Evolutionary conservation across 2,329 filamentous ascomycete species (phyloP).

Genomic region (Metarhizium robertsii): DNA sequence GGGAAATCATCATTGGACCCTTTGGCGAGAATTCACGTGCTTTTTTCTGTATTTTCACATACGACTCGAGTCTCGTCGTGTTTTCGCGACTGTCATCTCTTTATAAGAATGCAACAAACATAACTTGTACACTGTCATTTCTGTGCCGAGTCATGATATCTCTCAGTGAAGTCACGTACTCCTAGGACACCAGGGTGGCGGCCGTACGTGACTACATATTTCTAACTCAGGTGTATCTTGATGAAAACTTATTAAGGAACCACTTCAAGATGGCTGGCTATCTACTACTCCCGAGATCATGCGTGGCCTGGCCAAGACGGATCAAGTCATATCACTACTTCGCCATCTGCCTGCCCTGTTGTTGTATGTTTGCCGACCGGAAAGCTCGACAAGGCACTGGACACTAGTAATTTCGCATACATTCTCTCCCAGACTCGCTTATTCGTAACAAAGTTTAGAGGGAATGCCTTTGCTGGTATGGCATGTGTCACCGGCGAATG

Average conservation of each 20-base stretch:
- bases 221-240: slow-evolving; percentile 17
- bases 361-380: slow-evolving; percentile 14
- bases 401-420: too few species aligned
- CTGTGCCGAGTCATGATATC: neutral
- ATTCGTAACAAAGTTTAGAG: too few species aligned
- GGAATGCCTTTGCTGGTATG: too few species aligned
- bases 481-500: too few species aligned
- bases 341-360: slow-evolving; percentile 15
- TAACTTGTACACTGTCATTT: neutral
- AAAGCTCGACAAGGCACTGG: neutral
- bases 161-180: neutral
- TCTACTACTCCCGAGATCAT: slow-evolving; percentile 7
- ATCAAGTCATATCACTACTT: slow-evolving; percentile 20
- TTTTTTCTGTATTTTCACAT: too few species aligned
- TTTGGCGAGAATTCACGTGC: too few species aligned
- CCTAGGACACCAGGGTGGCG: slow-evolving; percentile 7
- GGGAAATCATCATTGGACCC: too few species aligned
- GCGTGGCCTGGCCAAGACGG: slow-evolving; percentile 14
- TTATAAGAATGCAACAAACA: neutral
- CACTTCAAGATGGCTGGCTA: slow-evolving; percentile 18
- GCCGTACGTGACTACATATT: slow-evolving; percentile 17
- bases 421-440: too few species aligned
- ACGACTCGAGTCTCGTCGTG: neutral
- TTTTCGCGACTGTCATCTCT: neutral
- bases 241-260: slow-evolving; percentile 13